Conservation (phyloP, 495 filamentous ascomycete species). For the Neurospora sp. region DNA sequence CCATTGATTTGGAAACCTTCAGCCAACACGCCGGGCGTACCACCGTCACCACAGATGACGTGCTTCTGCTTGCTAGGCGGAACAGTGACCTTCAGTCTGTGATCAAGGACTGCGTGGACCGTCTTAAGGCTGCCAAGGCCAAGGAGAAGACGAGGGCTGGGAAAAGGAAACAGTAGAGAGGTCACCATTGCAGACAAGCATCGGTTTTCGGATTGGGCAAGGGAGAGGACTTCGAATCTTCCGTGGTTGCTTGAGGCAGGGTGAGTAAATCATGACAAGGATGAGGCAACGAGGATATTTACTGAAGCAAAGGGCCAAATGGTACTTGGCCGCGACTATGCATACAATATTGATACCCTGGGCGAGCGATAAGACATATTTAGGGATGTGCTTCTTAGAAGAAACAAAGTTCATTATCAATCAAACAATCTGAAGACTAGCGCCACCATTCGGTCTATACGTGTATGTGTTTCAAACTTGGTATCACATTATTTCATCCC, state of each 20-base stretch:
- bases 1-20: slow-evolving; percentile 71
- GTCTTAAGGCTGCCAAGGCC: slow-evolving; percentile 35
- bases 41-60: slow-evolving; percentile 74
- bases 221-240: not conserved
- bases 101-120: slow-evolving; percentile 56
- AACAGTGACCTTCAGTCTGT: slow-evolving; percentile 77
- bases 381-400: not conserved
- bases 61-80: slow-evolving; percentile 72
- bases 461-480: not conserved
- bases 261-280: not conserved
- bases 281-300: not conserved
- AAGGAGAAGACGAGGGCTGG: slow-evolving; percentile 22
- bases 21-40: slow-evolving; percentile 79
- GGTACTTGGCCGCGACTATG: not conserved
- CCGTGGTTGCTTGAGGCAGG: not conserved
- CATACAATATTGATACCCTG: not conserved
- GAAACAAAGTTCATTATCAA: not conserved
- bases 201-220: not conserved
- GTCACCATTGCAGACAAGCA: not conserved
- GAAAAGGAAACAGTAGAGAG: not conserved
- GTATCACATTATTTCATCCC: not conserved
- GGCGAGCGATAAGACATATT: not conserved
- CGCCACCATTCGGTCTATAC: not conserved
- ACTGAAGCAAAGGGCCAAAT: not conserved
- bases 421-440: not conserved